Conservation (phyloP, 768 basidiomycete genomes). For the Mycena belliarum region DNA sequence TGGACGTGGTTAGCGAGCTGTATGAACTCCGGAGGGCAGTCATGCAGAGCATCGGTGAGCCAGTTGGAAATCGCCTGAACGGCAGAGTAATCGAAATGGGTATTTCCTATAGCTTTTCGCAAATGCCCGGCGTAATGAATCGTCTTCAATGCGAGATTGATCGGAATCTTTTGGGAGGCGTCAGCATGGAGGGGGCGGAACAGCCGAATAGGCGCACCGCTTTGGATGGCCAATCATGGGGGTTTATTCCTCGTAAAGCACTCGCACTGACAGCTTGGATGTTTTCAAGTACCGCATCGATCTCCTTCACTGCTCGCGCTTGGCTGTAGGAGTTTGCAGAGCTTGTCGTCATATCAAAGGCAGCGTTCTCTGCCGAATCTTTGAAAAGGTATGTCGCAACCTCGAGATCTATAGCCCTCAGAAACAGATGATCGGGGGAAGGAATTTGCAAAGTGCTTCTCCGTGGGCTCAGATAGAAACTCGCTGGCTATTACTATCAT, state of each 20-base stretch:
- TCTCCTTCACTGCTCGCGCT: constrained; percentile 19
- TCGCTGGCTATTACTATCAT: constrained; percentile 46
- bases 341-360: background rate
- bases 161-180: constrained; percentile 30
- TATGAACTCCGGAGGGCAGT: constrained; percentile 34
- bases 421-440: constrained; percentile 34
- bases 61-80: constrained; percentile 58
- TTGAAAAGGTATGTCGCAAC: constrained; percentile 41
- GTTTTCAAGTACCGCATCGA: constrained; percentile 20
- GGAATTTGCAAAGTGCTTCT: constrained; percentile 27
- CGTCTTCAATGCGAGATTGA: constrained; percentile 36
- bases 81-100: constrained; percentile 64
- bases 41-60: constrained; percentile 46
- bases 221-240: constrained; percentile 1
- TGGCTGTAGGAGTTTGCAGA: constrained; percentile 19
- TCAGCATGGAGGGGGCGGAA: background rate
- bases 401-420: constrained; percentile 44
- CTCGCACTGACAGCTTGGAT: constrained; percentile 15
- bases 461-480: constrained; percentile 45
- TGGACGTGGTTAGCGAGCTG: constrained; percentile 33
- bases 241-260: constrained; percentile 17
- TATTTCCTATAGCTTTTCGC: constrained; percentile 36
- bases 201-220: constrained; percentile 27
- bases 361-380: constrained; percentile 21
- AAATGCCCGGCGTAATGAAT: constrained; percentile 45